Evolutionary conservation across 768 basidiomycete species (phyloP), one percentile per base, ranked within the genome.

Genomic region (Tulasnella sp.): DNA sequence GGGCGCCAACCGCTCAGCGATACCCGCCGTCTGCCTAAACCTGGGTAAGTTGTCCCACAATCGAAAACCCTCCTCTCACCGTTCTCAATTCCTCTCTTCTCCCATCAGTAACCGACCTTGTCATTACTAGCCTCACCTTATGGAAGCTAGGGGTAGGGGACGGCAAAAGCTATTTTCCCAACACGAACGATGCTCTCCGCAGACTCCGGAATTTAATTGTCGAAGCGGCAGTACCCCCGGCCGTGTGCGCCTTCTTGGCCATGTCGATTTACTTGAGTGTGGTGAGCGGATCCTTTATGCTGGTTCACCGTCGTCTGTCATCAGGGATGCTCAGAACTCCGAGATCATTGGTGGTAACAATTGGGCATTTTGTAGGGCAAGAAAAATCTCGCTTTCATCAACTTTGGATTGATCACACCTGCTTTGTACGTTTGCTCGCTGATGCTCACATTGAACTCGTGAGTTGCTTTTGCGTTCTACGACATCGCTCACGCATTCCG

Each of bases 191-290:
- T 32, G 74, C 57, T n/a, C 44, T 75, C 15, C 35, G 15, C 3
- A 48, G 51, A 29, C 74, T 75, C 20, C 44, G 39, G 11, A 48
- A 40, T 16, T n/a, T 75, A 7, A 75, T 48, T 20, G 18, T 40
- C 7, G 74, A 75, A 51, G 44, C 74, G 37, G 74, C 74, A 5
- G 46, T 75, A 26, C 74, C 74, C 18, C 74, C 74, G 44, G 44
- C 51, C 2, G 16, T 75, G 7, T 75, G 0, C 37, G 74, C 74
- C 4, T 0, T 16, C 11, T 48, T 75, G n/a, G 57, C 2, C 35
- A 29, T 75, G 35, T 16, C n/a, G n/a, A 10, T 75, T 20, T 75
- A 48, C 44, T 26, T 75, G 44, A 29, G 4, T 23, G 6, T 3
- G 16, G 74, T 75, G 37, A 48, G 61, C 15, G 11, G 2, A n/a